phyloP scores from a whole-genome alignment of 768 basidiomycete genomes.

The Sistotremastrum suecicum region DNA sequence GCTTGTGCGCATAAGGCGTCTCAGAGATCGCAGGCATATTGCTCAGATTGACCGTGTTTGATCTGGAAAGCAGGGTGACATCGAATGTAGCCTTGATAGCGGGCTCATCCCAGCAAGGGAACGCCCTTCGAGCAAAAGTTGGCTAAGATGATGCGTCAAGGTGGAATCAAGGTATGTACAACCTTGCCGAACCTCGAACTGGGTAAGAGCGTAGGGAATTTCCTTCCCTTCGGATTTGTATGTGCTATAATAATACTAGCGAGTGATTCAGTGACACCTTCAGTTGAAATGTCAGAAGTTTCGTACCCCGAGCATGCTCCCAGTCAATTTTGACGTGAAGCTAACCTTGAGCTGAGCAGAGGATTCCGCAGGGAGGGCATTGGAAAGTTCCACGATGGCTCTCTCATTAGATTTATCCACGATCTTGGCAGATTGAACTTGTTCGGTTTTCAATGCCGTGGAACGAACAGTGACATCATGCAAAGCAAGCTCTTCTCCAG shows the following conservation, averaged over 20 bases:
- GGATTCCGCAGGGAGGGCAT: conserved; percentile 46
- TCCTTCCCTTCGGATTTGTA: conserved; percentile 51
- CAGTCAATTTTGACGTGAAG: conserved; percentile 54
- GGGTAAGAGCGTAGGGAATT: conserved; percentile 67
- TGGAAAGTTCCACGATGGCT: conserved; percentile 42
- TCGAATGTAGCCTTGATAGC: conserved; percentile 73
- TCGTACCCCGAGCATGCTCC: conserved; percentile 49
- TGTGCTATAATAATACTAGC: conserved; percentile 52
- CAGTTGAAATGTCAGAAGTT: neutral
- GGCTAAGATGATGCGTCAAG: conserved; percentile 32
- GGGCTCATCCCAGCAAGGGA: conserved; percentile 93
- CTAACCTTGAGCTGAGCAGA: conserved; percentile 56
- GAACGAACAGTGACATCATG: conserved; percentile 41
- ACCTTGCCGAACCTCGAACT: conserved; percentile 52
- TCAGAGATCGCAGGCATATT: conserved; percentile 78
- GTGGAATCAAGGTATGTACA: neutral
- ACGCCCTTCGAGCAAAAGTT: conserved; percentile 69
- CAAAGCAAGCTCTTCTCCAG: conserved; percentile 38
- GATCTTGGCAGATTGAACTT: conserved; percentile 28
- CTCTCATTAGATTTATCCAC: conserved; percentile 55
- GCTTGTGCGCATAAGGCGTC: conserved; percentile 25
- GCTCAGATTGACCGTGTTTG: conserved; percentile 60
- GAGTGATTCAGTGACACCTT: conserved; percentile 9
- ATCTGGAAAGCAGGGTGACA: conserved; percentile 67
- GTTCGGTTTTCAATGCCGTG: conserved; percentile 35